Evolutionary conservation across 1,284 basidiomycete genomes (phyloP).

Genomic region (Apiotrichum veenhuisii): DNA sequence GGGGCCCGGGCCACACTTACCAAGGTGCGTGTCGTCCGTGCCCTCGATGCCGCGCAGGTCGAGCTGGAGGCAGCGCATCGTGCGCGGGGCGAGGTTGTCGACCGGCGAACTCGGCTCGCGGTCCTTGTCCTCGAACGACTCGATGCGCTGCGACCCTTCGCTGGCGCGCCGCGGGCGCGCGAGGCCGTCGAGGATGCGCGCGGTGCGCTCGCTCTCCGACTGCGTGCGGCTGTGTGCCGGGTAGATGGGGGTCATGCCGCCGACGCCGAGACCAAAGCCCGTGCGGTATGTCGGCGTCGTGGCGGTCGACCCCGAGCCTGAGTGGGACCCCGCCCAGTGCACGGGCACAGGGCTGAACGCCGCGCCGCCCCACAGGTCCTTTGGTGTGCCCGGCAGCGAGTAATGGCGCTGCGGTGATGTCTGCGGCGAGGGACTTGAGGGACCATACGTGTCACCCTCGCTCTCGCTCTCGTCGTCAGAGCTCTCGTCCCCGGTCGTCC

Average conservation of each 20-base stretch:
- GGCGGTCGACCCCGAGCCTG: neutral
- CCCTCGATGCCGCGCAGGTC: slow-evolving; percentile 28
- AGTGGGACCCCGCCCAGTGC: slow-evolving; percentile 6
- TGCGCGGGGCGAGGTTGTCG: neutral
- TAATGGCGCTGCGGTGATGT: neutral
- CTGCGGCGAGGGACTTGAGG: neutral
- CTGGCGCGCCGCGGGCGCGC: slow-evolving; percentile 8
- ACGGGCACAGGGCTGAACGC: slow-evolving; percentile 1
- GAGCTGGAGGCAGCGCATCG: slow-evolving; percentile 45
- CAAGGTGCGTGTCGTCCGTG: neutral
- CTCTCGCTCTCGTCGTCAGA: neutral
- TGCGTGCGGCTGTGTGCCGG: slow-evolving; percentile 1
- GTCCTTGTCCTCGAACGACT: neutral
- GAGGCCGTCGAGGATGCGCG: neutral
- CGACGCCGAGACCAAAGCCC: neutral
- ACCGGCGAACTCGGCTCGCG: neutral
- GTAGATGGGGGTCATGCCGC: slow-evolving; percentile 5
- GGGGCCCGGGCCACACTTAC: too few species aligned
- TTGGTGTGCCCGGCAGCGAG: slow-evolving; percentile 3
- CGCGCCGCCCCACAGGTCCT: neutral
- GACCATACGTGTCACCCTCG: slow-evolving; percentile 6
- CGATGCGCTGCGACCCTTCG: slow-evolving; percentile 5
- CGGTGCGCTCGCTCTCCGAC: neutral
- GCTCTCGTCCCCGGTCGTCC: neutral
- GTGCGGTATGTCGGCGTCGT: neutral